These are phyloP conservation scores for Diplogelasinospora grovesii DNA, from an alignment of 495 filamentous ascomycete genomes.

Conservation along the genomic window DNA sequence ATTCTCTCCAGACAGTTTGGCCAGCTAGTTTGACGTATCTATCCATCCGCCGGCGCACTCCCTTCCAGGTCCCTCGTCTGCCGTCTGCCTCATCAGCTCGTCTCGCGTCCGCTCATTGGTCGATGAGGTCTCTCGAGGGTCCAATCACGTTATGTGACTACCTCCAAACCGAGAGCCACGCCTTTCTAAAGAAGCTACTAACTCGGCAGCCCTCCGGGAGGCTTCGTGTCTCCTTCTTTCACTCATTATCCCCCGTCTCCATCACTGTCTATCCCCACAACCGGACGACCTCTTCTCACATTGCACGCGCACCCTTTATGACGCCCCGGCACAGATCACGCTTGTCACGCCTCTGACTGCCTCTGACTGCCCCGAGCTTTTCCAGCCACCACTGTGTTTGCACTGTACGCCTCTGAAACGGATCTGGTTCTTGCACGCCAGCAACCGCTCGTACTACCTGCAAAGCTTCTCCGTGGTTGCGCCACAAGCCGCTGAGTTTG, in stretches of 20 bases:
- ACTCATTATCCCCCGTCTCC: constrained; percentile 13
- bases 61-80: constrained; percentile 26
- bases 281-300: neutral
- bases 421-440: too few species aligned
- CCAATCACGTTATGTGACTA: constrained; percentile 41
- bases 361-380: too few species aligned
- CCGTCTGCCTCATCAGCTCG: constrained; percentile 23
- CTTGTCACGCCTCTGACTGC: neutral
- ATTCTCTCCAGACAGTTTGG: constrained; percentile 26
- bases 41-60: constrained; percentile 33
- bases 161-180: constrained; percentile 28
- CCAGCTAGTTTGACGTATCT: constrained; percentile 33
- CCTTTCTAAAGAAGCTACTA: constrained; percentile 23
- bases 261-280: constrained; percentile 4
- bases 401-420: too few species aligned
- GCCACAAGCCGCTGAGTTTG: too few species aligned
- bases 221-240: constrained; percentile 6
- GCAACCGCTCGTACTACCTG: too few species aligned
- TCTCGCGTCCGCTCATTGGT: constrained; percentile 35
- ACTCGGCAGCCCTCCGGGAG: constrained; percentile 13
- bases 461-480: too few species aligned
- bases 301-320: neutral
- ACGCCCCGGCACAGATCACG: neutral
- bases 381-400: too few species aligned
- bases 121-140: constrained; percentile 15